Evolutionary conservation across 352 stramenopile genomes (phyloP), one percentile per base, ranked within the genome.

Genomic region (Phytophthora aleatoria): DNA sequence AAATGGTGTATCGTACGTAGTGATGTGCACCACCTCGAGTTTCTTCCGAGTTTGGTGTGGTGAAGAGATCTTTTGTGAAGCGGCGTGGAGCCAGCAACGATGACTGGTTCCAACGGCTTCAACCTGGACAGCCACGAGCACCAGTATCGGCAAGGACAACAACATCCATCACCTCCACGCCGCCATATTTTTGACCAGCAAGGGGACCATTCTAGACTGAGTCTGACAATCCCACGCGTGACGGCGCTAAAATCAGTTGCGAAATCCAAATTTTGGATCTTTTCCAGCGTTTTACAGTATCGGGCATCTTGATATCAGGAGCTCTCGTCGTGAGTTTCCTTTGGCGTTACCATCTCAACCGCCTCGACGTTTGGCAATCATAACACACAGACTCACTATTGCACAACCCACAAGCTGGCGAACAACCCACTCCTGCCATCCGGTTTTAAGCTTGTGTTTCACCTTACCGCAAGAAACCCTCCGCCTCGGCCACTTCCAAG

Each of bases 201-300:
- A 43, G n/a, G 9, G 27, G 36, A 49, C 51, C 24, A 58, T 49
- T 26, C 28, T 9, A 6, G 6, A 50, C 38, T 58, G 51, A 58
- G 36, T 58, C 51, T 38, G 41, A 48, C 1, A 48, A 39, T 57
- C 35, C 58, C 58, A 55, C 49, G 20, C 30, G n/a, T 47, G 48
- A 64, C 39, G 48, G 9, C 16, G 38, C 28, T 15, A 55, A 58
- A 58, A 64, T 63, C 55, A 69, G 56, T 64, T 65, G 55, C 31
- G 61, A 64, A 58, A 59, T 44, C 24, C 38, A 58, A 55, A 35
- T 64, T 64, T 64, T 64, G 20, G 57, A 69, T 63, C 61, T 60
- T 65, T 53, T 61, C 57, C 47, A 50, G 33, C 27, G 3, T 41
- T 41, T 15, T 41, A 41, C 35, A 41, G 35, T 41, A 41, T 38